Evolutionary conservation across 345 rosid genomes (phyloP).

Genomic region (Euphorbia lathyris): DNA sequence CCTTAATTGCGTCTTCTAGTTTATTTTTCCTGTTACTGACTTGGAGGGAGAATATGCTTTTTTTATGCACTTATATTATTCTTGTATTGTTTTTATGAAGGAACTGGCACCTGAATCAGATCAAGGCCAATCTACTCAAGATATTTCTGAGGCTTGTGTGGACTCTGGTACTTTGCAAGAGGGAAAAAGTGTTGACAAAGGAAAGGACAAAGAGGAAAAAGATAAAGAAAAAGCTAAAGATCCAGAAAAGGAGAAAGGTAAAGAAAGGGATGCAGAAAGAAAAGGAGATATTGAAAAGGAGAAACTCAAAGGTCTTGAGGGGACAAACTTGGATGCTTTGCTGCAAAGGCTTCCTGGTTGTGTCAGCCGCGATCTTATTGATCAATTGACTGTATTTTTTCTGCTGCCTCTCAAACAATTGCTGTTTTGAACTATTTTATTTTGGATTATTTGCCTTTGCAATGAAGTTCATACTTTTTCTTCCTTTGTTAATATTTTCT

Average conservation of each 20-base stretch:
- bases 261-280: constrained; percentile 77
- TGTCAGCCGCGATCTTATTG: constrained; percentile 96
- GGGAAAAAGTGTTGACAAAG: constrained; percentile 56
- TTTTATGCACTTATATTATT: neutral
- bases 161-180: constrained; percentile 59
- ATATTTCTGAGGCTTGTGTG: constrained; percentile 50
- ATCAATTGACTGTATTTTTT: constrained; percentile 81
- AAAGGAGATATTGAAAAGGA: constrained; percentile 85
- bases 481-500: constrained; percentile 10
- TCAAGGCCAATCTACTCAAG: constrained; percentile 55
- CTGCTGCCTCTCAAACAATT: constrained; percentile 12
- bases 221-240: constrained; percentile 66
- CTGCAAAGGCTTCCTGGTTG: constrained; percentile 95
- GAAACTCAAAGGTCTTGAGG: constrained; percentile 82
- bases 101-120: constrained; percentile 64
- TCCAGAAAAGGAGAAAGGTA: constrained; percentile 70
- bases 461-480: constrained; percentile 7
- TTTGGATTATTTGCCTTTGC: neutral
- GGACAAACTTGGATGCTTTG: constrained; percentile 85
- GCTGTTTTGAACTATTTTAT: neutral
- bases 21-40: neutral
- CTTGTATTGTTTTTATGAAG: constrained; percentile 32
- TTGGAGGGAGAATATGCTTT: neutral
- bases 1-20: no score
- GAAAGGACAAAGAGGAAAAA: constrained; percentile 79